Conservation (phyloP, 176 grass and related monocot genomes). For the Oryza glaberrima region DNA sequence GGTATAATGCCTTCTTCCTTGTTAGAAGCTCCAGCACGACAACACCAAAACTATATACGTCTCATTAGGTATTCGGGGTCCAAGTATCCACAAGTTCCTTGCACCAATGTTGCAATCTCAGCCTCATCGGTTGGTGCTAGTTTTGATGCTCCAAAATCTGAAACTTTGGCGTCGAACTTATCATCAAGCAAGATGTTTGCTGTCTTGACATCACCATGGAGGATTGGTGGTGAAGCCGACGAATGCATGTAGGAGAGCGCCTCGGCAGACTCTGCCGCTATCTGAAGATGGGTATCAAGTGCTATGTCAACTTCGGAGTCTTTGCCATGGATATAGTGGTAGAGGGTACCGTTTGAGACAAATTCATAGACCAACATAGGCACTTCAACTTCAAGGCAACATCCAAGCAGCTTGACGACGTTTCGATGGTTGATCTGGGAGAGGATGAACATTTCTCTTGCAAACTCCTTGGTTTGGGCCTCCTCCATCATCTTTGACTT, state of each 20-base stretch:
- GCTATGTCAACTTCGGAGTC: not conserved
- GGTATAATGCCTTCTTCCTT: no score
- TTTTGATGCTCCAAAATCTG: no score
- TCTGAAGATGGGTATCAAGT: not conserved
- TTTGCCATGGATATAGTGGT: constrained; percentile 46
- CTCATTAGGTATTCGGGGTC: no score
- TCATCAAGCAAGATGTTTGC: constrained; percentile 29
- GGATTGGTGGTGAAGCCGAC: not conserved
- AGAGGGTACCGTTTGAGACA: constrained; percentile 55
- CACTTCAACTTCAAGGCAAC: constrained; percentile 65
- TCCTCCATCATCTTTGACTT: constrained; percentile 48
- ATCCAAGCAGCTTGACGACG: constrained; percentile 52
- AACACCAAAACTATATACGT: no score
- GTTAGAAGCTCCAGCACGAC: no score
- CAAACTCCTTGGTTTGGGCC: constrained; percentile 45
- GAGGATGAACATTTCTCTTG: constrained; percentile 54
- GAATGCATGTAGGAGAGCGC: constrained; percentile 53
- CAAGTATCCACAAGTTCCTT: no score
- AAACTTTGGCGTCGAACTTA: no score
- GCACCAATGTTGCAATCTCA: no score
- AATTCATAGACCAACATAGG: constrained; percentile 64
- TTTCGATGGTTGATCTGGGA: constrained; percentile 71
- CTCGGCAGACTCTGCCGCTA: constrained; percentile 53
- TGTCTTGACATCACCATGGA: constrained; percentile 55
- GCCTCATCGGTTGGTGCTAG: no score